A percentile compares a stretch with the other conserved stretches of the same genome.
These are phyloP conservation scores for Thecaphora thlaspeos DNA, from an alignment of 1,284 basidiomycete genomes.

Conservation along the genomic window DNA sequence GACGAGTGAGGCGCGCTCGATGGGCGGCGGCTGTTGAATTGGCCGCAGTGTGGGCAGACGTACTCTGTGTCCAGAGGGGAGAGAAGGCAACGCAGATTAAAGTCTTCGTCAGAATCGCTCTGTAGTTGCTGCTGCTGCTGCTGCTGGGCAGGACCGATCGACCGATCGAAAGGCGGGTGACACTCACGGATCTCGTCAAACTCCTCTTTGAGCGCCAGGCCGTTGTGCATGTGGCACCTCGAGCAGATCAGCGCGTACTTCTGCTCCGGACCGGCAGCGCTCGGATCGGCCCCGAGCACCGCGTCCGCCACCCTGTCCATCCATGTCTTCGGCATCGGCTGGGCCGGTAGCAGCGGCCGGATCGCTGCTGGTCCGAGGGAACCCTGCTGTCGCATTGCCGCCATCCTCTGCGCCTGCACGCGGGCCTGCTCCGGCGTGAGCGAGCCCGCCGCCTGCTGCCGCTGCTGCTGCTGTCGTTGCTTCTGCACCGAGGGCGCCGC, in stretches of 20 bases:
- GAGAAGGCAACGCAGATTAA: background rate
- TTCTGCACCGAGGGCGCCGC: background rate
- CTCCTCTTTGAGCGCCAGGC: constrained; percentile 81
- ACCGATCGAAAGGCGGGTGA: background rate
- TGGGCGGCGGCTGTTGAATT: constrained; percentile 65
- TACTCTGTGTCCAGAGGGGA: constrained; percentile 64
- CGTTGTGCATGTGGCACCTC: constrained; percentile 90
- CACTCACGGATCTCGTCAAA: constrained; percentile 86
- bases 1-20: constrained; percentile 52
- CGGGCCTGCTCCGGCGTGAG: background rate
- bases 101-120: background rate
- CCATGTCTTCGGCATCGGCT: constrained; percentile 33
- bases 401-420: constrained; percentile 29
- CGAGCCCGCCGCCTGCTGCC: background rate
- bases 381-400: constrained; percentile 27
- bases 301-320: constrained; percentile 60
- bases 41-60: constrained; percentile 71
- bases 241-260: constrained; percentile 88
- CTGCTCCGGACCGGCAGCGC: constrained; percentile 57
- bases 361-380: background rate
- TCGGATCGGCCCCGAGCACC: constrained; percentile 58
- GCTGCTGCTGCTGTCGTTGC: background rate
- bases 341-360: constrained; percentile 2
- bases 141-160: too few relatives aligned
- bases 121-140: too few relatives aligned